Percentiles rank a stretch among this genome's conserved stretches.
Conservation (phyloP, 805 yeast species). For the Wickerhamiella musiphila region DNA sequence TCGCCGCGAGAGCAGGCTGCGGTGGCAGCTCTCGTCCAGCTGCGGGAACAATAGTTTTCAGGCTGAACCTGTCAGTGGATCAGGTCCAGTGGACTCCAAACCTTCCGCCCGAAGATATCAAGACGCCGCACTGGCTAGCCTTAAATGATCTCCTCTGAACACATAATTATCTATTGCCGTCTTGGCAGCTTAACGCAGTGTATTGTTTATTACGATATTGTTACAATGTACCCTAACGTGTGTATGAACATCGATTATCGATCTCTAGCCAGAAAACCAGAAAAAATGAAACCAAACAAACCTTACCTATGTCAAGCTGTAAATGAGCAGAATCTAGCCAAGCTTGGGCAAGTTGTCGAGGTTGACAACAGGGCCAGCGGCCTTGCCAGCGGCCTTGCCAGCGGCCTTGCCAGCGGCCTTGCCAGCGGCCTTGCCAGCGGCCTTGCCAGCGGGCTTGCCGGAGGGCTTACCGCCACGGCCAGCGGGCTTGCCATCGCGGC, state of each 20-base stretch:
- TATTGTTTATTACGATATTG: too few species aligned
- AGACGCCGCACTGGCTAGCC: too few species aligned
- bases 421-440: slow-evolving; percentile 8
- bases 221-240: too few species aligned
- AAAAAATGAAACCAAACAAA: background rate
- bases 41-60: too few species aligned
- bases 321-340: slow-evolving; percentile 2
- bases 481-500: slow-evolving; percentile 19
- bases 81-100: too few species aligned
- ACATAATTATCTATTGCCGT: too few species aligned
- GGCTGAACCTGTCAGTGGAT: too few species aligned
- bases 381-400: slow-evolving; percentile 14
- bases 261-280: background rate
- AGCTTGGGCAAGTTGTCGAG: slow-evolving; percentile 14
- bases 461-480: slow-evolving; percentile 21
- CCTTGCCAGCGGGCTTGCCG: slow-evolving; percentile 15
- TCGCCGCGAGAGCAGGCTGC: slow-evolving; percentile 36
- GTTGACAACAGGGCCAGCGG: slow-evolving; percentile 10
- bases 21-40: slow-evolving; percentile 46
- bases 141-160: too few species aligned
- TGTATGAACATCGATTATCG: background rate
- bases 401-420: slow-evolving; percentile 9
- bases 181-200: too few species aligned
- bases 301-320: background rate
- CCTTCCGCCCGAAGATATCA: too few species aligned